phyloP scores from a whole-genome alignment of 305 asterid species.

The Rubia tinctorum region DNA sequence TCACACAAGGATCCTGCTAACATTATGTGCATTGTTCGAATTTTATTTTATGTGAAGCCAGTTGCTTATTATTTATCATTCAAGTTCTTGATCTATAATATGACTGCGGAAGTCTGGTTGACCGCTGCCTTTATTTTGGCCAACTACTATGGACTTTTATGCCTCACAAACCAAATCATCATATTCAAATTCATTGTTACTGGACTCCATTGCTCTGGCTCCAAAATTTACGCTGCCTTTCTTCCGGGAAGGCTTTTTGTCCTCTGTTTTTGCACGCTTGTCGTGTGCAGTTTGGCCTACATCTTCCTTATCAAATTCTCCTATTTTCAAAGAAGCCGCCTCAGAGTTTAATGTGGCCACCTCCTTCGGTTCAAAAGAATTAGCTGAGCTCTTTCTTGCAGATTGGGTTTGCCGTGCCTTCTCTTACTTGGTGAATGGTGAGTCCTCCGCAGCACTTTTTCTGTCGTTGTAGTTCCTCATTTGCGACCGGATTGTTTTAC shows the following conservation, averaged over 20 bases:
- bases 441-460: slow-evolving; percentile 63
- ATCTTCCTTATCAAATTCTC: slow-evolving; percentile 48
- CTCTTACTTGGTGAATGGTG: slow-evolving; percentile 53
- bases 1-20: too few species aligned
- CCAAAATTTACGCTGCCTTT: slow-evolving; percentile 55
- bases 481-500: slow-evolving; percentile 55
- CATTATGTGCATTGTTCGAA: too few species aligned
- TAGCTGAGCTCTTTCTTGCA: slow-evolving; percentile 53
- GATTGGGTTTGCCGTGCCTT: slow-evolving; percentile 54
- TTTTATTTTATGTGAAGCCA: too few species aligned
- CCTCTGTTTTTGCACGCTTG: slow-evolving; percentile 31
- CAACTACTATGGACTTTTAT: slow-evolving; percentile 38
- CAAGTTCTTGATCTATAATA: too few species aligned
- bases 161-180: slow-evolving; percentile 43
- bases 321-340: slow-evolving; percentile 37
- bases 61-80: too few species aligned
- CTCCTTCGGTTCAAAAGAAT: slow-evolving; percentile 43
- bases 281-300: slow-evolving; percentile 19
- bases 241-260: slow-evolving; percentile 55
- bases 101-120: too few species aligned
- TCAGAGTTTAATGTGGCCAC: slow-evolving; percentile 41
- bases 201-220: slow-evolving; percentile 37
- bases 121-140: too few species aligned
- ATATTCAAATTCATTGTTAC: slow-evolving; percentile 39
- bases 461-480: slow-evolving; percentile 58